Conservation (phyloP, 2,329 filamentous ascomycete species). For the Trichoderma polysporum region DNA sequence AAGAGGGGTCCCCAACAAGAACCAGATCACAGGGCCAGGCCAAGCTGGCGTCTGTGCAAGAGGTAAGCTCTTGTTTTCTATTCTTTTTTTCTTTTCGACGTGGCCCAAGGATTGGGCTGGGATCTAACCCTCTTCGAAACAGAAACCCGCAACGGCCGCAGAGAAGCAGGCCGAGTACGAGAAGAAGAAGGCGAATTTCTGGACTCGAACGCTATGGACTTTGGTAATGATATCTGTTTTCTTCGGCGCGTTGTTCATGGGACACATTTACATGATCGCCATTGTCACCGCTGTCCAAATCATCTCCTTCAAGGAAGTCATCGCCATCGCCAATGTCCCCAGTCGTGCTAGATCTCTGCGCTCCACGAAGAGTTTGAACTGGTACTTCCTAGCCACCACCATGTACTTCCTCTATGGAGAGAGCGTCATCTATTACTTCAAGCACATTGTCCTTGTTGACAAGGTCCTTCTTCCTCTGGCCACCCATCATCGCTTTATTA, state of each 20-base stretch:
- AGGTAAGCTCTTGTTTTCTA: conserved; percentile 31
- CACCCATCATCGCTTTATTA: conserved; percentile 97
- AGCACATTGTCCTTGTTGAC: conserved; percentile 95
- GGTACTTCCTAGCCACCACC: conserved; percentile 98
- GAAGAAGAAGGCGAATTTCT: conserved; percentile 98
- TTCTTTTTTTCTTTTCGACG: neutral
- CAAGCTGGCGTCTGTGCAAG: conserved; percentile 36
- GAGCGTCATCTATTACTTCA: conserved; percentile 99
- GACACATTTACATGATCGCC: conserved; percentile 94
- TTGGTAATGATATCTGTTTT: conserved; percentile 95
- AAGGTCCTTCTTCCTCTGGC: conserved; percentile 88
- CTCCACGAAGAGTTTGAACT: conserved; percentile 95
- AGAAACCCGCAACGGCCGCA: conserved; percentile 46
- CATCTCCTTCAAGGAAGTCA: conserved; percentile 98
- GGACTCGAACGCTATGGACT: conserved; percentile 95
- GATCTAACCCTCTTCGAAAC: neutral
- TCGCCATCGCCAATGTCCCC: conserved; percentile 93
- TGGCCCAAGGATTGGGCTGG: neutral
- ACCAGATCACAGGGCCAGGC: conserved; percentile 30
- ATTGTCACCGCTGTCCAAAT: conserved; percentile 94
- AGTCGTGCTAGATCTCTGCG: conserved; percentile 86
- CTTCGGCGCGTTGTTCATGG: conserved; percentile 89
- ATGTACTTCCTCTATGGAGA: conserved; percentile 99
- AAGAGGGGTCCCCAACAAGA: conserved; percentile 44
- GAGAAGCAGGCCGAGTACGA: conserved; percentile 70